Evolutionary conservation across 257 asterid species (phyloP).

Genomic region (Cruciata laevipes): DNA sequence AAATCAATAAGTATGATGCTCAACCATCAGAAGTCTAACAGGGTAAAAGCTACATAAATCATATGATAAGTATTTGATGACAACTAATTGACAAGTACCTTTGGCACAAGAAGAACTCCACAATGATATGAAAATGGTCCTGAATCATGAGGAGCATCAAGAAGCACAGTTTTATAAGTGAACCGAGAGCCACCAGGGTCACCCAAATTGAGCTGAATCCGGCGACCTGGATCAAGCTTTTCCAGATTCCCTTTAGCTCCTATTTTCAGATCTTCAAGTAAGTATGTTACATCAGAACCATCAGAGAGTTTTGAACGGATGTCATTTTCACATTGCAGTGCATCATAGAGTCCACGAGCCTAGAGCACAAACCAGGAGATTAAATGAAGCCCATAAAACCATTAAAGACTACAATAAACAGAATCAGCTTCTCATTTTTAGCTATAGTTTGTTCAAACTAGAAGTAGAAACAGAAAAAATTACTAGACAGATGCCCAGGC

Average conservation of each 20-base stretch:
- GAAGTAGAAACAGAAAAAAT: too few relatives aligned
- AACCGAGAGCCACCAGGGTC: constrained; percentile 65
- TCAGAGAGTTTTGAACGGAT: constrained; percentile 48
- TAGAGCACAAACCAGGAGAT: constrained; percentile 23
- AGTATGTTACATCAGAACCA: constrained; percentile 49
- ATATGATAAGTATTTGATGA: constrained; percentile 2
- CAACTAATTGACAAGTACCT: constrained; percentile 50
- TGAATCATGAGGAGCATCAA: constrained; percentile 59
- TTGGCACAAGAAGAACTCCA: constrained; percentile 84
- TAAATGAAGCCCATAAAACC: constrained; percentile 13
- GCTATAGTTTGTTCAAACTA: neutral
- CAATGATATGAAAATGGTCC: constrained; percentile 54
- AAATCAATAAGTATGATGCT: too few relatives aligned
- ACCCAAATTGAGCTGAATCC: constrained; percentile 64
- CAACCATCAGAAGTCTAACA: too few relatives aligned
- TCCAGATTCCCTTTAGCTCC: constrained; percentile 69
- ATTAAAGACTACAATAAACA: neutral
- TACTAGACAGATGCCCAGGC: neutral
- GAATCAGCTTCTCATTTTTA: neutral
- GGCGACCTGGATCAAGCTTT: constrained; percentile 69
- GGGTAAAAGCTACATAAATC: neutral
- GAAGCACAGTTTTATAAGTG: constrained; percentile 59
- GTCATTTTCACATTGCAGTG: constrained; percentile 54
- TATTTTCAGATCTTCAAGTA: constrained; percentile 72
- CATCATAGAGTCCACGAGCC: constrained; percentile 57